Evolutionary conservation across 2,329 filamentous ascomycete genomes (phyloP).

Genomic region (Fusarium hostae): DNA sequence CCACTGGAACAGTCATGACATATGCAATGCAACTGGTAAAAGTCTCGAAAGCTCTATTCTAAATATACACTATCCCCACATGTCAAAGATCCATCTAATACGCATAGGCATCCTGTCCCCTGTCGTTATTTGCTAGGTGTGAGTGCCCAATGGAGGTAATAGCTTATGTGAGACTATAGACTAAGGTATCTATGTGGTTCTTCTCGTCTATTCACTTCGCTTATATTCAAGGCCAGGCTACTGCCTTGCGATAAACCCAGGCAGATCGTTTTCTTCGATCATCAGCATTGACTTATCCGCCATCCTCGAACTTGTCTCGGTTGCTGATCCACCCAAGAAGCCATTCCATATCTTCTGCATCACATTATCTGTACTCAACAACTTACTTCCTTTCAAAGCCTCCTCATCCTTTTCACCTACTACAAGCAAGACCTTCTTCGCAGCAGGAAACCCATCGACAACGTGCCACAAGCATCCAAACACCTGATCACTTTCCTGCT

Average conservation of each 20-base stretch:
- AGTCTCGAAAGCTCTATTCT: not conserved
- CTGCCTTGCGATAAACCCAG: conserved; percentile 45
- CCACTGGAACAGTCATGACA: not conserved
- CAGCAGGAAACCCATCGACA: conserved; percentile 56
- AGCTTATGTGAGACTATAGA: not conserved
- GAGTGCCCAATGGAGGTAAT: no score
- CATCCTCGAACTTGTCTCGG: conserved; percentile 53
- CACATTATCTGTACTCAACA: conserved; percentile 50
- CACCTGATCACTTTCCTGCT: conserved; percentile 57
- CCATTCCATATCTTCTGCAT: conserved; percentile 62
- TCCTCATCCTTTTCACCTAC: conserved; percentile 54
- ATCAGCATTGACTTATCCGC: conserved; percentile 57
- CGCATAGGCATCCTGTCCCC: not conserved
- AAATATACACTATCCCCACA: not conserved
- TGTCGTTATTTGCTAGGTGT: not conserved
- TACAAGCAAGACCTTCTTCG: conserved; percentile 53
- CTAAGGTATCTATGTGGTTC: not conserved
- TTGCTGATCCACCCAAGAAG: conserved; percentile 55
- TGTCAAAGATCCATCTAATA: not conserved
- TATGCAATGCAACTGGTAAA: not conserved
- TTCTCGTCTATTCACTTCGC: not conserved
- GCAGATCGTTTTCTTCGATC: conserved; percentile 56
- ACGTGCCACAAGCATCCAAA: conserved; percentile 61
- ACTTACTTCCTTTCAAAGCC: conserved; percentile 45
- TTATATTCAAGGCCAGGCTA: not conserved